Percentiles rank a stretch among this genome's conserved stretches.
phyloP scores from a whole-genome alignment of 1,284 basidiomycete species.

The Kwoniella shivajii region DNA sequence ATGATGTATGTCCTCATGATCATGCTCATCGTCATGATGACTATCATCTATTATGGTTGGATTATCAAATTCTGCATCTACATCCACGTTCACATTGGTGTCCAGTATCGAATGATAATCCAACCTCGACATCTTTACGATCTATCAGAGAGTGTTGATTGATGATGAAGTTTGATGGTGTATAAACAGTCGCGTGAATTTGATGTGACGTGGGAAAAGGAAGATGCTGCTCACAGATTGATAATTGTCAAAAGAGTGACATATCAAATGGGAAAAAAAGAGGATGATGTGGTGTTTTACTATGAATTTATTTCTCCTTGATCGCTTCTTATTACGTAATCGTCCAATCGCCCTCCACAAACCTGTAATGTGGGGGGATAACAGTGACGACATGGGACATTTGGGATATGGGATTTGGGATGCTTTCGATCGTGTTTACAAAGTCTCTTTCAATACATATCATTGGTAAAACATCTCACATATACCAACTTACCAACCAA shows the following conservation, averaged over 20 bases:
- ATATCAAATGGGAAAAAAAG: too few relatives aligned
- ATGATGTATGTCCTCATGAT: not conserved
- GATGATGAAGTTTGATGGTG: not conserved
- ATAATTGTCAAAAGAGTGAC: slow-evolving; percentile 3
- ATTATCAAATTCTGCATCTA: slow-evolving; percentile 14
- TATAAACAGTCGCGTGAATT: slow-evolving; percentile 7
- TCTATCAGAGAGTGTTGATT: not conserved
- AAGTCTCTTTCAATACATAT: too few relatives aligned
- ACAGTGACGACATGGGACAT: not conserved
- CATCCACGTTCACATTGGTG: slow-evolving; percentile 1
- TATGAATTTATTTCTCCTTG: not conserved
- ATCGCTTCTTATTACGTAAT: slow-evolving; percentile 4
- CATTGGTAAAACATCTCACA: too few relatives aligned
- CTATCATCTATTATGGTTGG: slow-evolving; percentile 1
- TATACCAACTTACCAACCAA: too few relatives aligned
- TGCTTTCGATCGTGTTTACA: too few relatives aligned
- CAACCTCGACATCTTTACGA: slow-evolving; percentile 8
- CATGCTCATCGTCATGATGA: not conserved
- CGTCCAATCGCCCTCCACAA: not conserved
- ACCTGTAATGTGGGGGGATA: not conserved
- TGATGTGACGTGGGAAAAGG: slow-evolving; percentile 13
- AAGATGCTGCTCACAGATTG: not conserved
- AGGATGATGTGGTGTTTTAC: not conserved
- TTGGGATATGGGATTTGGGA: not conserved
- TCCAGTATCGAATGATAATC: slow-evolving; percentile 13